These are phyloP conservation scores for Nidularia sp. DNA, from an alignment of 768 basidiomycete species.

Conservation along the genomic window DNA sequence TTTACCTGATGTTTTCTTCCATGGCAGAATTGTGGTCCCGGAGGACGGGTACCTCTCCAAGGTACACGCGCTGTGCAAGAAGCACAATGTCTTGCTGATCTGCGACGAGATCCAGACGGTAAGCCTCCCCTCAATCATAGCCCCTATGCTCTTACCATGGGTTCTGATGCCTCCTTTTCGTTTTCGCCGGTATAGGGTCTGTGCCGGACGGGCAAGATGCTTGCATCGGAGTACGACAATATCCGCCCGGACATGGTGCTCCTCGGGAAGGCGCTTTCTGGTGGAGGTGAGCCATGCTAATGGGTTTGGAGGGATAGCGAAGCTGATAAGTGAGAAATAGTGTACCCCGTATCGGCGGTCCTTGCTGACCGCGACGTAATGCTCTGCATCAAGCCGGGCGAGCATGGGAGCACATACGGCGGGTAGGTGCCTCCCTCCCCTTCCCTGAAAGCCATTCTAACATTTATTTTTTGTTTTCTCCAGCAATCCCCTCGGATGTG, in stretches of 20 bases:
- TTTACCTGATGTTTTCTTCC: slow-evolving; percentile 1
- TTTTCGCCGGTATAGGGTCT: slow-evolving; percentile 55
- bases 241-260: slow-evolving; percentile 90
- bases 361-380: slow-evolving; percentile 89
- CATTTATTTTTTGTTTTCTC: background rate
- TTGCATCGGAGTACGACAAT: slow-evolving; percentile 83
- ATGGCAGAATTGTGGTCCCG: slow-evolving; percentile 82
- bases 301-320: too few species aligned
- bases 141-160: too few species aligned
- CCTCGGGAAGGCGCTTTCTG: slow-evolving; percentile 94
- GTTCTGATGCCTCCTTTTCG: background rate
- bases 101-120: slow-evolving; percentile 99
- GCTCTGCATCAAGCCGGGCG: slow-evolving; percentile 91
- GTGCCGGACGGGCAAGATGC: slow-evolving; percentile 90
- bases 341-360: slow-evolving; percentile 96
- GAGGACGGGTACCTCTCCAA: slow-evolving; percentile 79
- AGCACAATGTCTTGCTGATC: slow-evolving; percentile 92
- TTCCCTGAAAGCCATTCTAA: background rate
- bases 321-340: slow-evolving; percentile 25
- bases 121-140: slow-evolving; percentile 8
- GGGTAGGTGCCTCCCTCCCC: slow-evolving; percentile 49
- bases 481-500: slow-evolving; percentile 93
- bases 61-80: slow-evolving; percentile 81
- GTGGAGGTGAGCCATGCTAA: slow-evolving; percentile 62
- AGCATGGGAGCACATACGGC: slow-evolving; percentile 95